Base-by-base conservation (phyloP, 1,284 basidiomycete genomes). In the Moesziomyces antarcticus region DNA sequence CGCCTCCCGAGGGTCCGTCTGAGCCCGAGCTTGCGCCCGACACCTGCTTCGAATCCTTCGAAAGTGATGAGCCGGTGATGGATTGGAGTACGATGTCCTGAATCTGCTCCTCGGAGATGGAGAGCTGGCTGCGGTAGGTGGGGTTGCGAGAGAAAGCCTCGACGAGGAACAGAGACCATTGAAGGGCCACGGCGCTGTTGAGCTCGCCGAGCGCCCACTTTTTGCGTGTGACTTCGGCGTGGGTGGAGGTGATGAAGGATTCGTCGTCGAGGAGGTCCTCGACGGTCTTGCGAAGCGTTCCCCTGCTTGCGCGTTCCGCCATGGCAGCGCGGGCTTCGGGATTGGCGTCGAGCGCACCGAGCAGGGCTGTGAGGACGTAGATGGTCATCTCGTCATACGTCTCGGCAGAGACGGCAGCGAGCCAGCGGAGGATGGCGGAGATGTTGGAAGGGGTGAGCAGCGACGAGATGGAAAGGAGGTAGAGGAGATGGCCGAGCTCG, bases 1-100 rank as follows among this genome's bases (percentile, higher is more conserved):
- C 90, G 74, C 93, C 93, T 5, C 90, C 91, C 78, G 92, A 89
- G 5, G 96, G 67, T n/a, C 89, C 4, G 91, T 91, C 74, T 89
- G 90, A 21, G 35, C 50, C 56, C 21, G 56, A 50, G 42, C 50
- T 46, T 88, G 90, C 91, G 21, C 94, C 89, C 70, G 92, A 90
- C 14, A 52, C 46, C 33, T 40, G 37, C 37, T 49, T 63, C 3
- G 89, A 89, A 82, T 95, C 93, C 43, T 64, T 68, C 51, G 66
- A 62, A 20, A 70, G 67, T 2, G 64, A 58, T 0, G 73, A 62
- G 64, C 73, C 73, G 21, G 73, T 63, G 73, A 75, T 68, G 48
- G 73, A 67, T 22, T 66, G 68, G 1, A 75, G 68, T 3, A 75
- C 73, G 16, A 75, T 68, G 25, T 75, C 73, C 41, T 77, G 78